Evolutionary conservation across 2,329 filamentous ascomycete species (phyloP), one percentile per base, ranked within the genome.

Genomic region (Verticillium longisporum): DNA sequence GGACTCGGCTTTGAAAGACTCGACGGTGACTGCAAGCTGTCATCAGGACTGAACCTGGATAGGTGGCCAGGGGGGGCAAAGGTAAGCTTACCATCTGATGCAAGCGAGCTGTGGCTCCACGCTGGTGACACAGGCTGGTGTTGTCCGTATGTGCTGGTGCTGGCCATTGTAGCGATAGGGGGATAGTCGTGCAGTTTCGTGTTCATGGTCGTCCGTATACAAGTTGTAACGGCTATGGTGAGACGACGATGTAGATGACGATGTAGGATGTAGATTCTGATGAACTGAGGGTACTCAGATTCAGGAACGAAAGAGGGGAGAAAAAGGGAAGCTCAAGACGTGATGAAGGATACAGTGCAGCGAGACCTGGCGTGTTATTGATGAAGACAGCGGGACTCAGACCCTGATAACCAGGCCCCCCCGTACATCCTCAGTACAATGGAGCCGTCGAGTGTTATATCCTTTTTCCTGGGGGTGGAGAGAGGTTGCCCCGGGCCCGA

Each of bases 371-470:
- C 63, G 63, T 58, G 62, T 60, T 61, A 64, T 61, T 59, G 61
- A 54, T n/a, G 41, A 41, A 59, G 58, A 65, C 63, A 64, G 62
- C 59, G 62, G 63, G 59, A 50, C 45, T 60, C 63, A 64, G 61
- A 64, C 63, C 63, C 62, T 65, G 59, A 59, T 59, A 60, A 61
- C 61, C 59, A 61, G 61, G 38, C 56, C 26, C 34, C 26, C 61
- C 59, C 61, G 26, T 26, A 26, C 26, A 26, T 26, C 57, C 57
- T 18, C 7, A 18, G 45, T 50, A 60, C 50, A 60, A 63, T 63
- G 61, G 61, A 63, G 59, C 63, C 60, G 31, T 64, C 59, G 63
- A 62, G 58, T 63, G 60, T 64, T 64, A 64, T 64, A 64, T 59
- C 56, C 57, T 58, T 60, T 64, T 61, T 62, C 45, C 45, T 45